Percentiles rank a stretch among this genome's conserved stretches.
Conservation (phyloP, 2,329 filamentous ascomycete species). For the Huntiella moniliformis region DNA sequence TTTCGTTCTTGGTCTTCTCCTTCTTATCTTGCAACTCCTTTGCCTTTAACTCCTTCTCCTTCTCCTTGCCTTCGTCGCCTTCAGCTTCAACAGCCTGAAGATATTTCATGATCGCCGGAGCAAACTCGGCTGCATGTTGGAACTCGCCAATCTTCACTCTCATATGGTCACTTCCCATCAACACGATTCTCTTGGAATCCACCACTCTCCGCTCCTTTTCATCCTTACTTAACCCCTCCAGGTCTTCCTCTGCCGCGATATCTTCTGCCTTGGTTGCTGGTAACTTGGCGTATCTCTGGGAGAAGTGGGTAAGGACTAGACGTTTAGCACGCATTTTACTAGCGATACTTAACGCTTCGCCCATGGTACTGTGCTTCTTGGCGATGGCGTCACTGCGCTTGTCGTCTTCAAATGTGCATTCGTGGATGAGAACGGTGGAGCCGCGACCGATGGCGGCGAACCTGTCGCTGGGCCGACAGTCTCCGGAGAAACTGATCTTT, state of each 20-base stretch:
- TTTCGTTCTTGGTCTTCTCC: conserved; percentile 3
- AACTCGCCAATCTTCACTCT: conserved; percentile 52
- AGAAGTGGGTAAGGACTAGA: conserved; percentile 84
- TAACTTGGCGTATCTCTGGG: conserved; percentile 73
- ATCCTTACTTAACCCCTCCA: conserved; percentile 15
- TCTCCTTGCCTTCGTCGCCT: neutral
- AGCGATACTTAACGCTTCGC: conserved; percentile 66
- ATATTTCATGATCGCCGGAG: conserved; percentile 34
- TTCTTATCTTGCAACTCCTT: neutral
- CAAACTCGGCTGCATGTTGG: conserved; percentile 42
- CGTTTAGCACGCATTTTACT: conserved; percentile 60
- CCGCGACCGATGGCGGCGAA: conserved; percentile 56
- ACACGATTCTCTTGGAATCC: conserved; percentile 36
- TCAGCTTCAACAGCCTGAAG: conserved; percentile 23
- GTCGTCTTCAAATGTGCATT: conserved; percentile 89
- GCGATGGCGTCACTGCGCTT: conserved; percentile 56
- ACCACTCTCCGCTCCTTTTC: conserved; percentile 19
- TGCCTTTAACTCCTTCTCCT: neutral
- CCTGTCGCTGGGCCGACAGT: conserved; percentile 58
- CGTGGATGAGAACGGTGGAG: conserved; percentile 75
- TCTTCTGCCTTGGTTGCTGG: conserved; percentile 27
- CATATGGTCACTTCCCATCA: conserved; percentile 69
- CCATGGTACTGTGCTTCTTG: conserved; percentile 81
- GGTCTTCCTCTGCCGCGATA: conserved; percentile 15
- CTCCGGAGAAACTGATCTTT: conserved; percentile 82